Percentiles rank a stretch among this genome's conserved stretches.
These are phyloP conservation scores for Penicillium samsonianum DNA, from an alignment of 495 filamentous ascomycete genomes.

Conservation along the genomic window DNA sequence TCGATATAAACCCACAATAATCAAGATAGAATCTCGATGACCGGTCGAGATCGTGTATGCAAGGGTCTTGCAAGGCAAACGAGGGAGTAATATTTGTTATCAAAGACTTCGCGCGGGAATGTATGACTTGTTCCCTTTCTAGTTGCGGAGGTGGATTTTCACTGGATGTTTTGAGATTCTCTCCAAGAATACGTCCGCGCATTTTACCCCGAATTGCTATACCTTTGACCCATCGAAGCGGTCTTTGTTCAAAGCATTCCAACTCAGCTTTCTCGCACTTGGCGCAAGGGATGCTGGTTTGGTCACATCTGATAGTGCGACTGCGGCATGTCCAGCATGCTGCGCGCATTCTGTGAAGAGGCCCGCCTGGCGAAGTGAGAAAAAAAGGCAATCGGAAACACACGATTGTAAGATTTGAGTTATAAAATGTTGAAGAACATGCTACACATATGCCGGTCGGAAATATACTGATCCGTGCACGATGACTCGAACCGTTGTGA, in stretches of 20 bases:
- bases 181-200: constrained; percentile 11
- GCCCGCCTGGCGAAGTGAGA: too few species aligned
- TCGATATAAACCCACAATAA: constrained; percentile 6
- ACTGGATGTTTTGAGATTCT: neutral
- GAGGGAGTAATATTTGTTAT: neutral
- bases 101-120: neutral
- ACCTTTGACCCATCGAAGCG: constrained; percentile 43
- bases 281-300: constrained; percentile 23
- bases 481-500: too few species aligned
- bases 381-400: too few species aligned
- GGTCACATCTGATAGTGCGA: constrained; percentile 55
- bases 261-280: constrained; percentile 45
- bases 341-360: neutral
- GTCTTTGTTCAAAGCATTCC: constrained; percentile 50
- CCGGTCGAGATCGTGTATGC: neutral
- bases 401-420: too few species aligned
- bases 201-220: constrained; percentile 45
- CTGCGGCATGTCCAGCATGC: constrained; percentile 54
- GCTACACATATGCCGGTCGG: too few species aligned
- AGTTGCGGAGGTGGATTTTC: neutral
- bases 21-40: constrained; percentile 12
- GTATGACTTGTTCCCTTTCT: neutral
- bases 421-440: too few species aligned
- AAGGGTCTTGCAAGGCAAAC: constrained; percentile 1
- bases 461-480: too few species aligned